Conservation (phyloP, 345 rosid genomes). For the Syzygium aromaticum region DNA sequence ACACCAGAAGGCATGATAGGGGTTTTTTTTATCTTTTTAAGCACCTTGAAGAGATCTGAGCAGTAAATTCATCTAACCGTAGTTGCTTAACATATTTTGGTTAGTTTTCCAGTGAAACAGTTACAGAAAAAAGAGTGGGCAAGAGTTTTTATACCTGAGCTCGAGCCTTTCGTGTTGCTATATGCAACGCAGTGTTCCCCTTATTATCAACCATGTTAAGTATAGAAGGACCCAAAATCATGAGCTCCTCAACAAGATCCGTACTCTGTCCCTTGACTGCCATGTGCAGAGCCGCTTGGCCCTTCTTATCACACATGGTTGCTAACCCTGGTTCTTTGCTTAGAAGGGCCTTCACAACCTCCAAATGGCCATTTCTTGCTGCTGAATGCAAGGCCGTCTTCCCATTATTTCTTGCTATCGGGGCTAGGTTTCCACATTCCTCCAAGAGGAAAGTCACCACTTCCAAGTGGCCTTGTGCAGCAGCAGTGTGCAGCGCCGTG, state of each 20-base stretch:
- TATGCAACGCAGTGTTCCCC: constrained; percentile 81
- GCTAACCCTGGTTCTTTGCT: constrained; percentile 45
- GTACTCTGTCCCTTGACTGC: constrained; percentile 77
- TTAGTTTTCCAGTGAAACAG: neutral
- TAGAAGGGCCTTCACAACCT: constrained; percentile 59
- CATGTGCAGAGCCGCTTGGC: constrained; percentile 90
- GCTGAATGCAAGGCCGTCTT: constrained; percentile 84
- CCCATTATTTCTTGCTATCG: constrained; percentile 61
- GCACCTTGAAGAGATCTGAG: neutral
- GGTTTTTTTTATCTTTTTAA: neutral
- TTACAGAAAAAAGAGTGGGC: neutral
- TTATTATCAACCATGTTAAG: constrained; percentile 63
- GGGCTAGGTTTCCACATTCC: constrained; percentile 38
- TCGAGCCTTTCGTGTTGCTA: constrained; percentile 65
- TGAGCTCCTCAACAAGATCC: constrained; percentile 49
- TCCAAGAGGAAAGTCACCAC: constrained; percentile 63
- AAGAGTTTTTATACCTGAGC: constrained; percentile 35
- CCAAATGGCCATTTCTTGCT: constrained; percentile 78
- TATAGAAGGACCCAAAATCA: constrained; percentile 33
- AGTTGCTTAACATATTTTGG: neutral
- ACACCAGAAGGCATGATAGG: neutral
- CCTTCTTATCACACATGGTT: constrained; percentile 58
- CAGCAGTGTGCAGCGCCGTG: constrained; percentile 74
- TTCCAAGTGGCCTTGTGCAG: constrained; percentile 70
- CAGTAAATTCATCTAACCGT: neutral